Base-by-base conservation (phyloP, 352 stramenopile genomes). In the Globisporangium mamillatum region DNA sequence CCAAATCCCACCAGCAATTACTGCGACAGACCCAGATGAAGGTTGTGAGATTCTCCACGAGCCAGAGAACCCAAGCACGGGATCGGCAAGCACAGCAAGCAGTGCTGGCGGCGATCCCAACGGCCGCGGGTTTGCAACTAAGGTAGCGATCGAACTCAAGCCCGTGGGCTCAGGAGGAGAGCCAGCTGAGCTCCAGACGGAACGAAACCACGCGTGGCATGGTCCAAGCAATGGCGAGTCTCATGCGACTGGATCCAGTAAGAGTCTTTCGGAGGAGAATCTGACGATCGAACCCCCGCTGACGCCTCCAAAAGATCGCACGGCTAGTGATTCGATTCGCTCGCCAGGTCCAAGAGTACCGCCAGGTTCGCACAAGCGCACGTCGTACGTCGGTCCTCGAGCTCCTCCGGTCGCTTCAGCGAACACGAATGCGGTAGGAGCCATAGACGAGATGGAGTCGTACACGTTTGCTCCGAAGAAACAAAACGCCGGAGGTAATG, bases 381-480 rank as follows among this genome's bases (percentile, higher is more conserved):
- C 25, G 5, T 67, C 63, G 63, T 67, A 48, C 63, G 62, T 67
- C 41, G 44, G 32, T 2, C 14, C 55, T 12, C 56, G 24, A 8
- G 25, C 16, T 24, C 7, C 4, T 18, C 24, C 20, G 1, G 27
- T 32, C 27, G n/a, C 27, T 5, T 22, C 27, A 20, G 10, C 20
- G 5, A 27, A 18, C 24, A 32, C 27, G 3, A 32, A 32, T 32
- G 27, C 27, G 3, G 27, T 32, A 32, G 27, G 27, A 32, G 27
- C 3, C 27, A 32, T 8, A 3, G 54, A 60, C 2, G 27, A 44
- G 7, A 41, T 60, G 16, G 2, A 60, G 16, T 20, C 54, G 18
- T 60, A 44, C 27, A 22, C 22, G 27, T 60, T 60, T 16, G 27
- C 54, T 18, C 16, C 54, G 16, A 60, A 60, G 27, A 32, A 34